Evolutionary conservation across 352 stramenopile genomes (phyloP).

Genomic region (Phytophthora agathidicida): DNA sequence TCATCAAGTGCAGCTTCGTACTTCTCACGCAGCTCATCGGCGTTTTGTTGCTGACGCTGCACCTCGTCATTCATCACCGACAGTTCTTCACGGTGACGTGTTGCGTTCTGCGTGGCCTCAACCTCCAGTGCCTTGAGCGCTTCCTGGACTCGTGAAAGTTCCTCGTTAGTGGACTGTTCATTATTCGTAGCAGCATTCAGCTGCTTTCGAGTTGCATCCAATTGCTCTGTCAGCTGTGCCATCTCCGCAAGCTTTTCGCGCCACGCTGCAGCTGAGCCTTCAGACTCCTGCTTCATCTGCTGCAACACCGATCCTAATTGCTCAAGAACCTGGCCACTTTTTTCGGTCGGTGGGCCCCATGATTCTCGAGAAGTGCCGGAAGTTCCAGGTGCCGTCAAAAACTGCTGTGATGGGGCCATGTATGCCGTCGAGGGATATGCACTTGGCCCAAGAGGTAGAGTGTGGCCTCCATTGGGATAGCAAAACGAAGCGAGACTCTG

Average conservation of each 20-base stretch:
- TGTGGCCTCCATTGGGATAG: constrained; percentile 27
- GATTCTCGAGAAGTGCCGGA: constrained; percentile 22
- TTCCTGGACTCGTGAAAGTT: constrained; percentile 43
- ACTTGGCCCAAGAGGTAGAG: constrained; percentile 19
- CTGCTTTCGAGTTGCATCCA: constrained; percentile 41
- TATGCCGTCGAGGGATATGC: constrained; percentile 17
- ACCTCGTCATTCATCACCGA: constrained; percentile 71
- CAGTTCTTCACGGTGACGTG: constrained; percentile 54
- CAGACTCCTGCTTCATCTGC: constrained; percentile 78
- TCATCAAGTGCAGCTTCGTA: constrained; percentile 42
- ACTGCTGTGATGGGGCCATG: constrained; percentile 18
- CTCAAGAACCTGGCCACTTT: constrained; percentile 69
- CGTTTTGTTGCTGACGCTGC: constrained; percentile 40
- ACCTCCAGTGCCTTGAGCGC: constrained; percentile 41
- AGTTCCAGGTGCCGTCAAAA: constrained; percentile 17
- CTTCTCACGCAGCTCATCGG: constrained; percentile 40
- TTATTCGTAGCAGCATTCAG: constrained; percentile 41
- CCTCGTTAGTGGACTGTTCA: constrained; percentile 36
- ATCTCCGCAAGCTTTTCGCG: constrained; percentile 69
- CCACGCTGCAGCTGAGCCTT: constrained; percentile 60
- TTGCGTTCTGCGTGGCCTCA: constrained; percentile 36
- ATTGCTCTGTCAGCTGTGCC: constrained; percentile 49
- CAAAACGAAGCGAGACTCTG: constrained; percentile 46
- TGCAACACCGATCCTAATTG: constrained; percentile 73
- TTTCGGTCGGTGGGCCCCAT: constrained; percentile 36